Evolutionary conservation across 1,284 basidiomycete genomes (phyloP).

Genomic region (Cryptococcus sp.): DNA sequence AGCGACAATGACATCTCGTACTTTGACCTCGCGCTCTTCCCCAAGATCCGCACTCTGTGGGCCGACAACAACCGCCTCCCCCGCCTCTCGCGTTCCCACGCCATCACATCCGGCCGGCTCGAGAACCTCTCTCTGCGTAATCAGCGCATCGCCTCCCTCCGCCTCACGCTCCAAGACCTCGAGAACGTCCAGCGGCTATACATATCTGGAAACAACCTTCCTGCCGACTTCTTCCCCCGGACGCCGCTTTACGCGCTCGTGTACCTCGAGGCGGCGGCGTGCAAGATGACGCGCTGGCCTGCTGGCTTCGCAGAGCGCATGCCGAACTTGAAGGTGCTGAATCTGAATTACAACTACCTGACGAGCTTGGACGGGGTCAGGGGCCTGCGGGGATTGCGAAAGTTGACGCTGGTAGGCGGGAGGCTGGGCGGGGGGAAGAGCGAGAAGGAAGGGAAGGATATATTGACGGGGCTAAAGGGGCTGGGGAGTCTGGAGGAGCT

Average conservation of each 20-base stretch:
- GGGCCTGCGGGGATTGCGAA: conserved; percentile 71
- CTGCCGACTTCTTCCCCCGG: conserved; percentile 55
- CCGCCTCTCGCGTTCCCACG: conserved; percentile 50
- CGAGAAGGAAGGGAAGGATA: conserved; percentile 50
- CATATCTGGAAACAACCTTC: conserved; percentile 63
- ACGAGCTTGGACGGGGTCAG: conserved; percentile 64
- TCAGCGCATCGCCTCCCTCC: conserved; percentile 55
- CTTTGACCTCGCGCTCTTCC: conserved; percentile 66
- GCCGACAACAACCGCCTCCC: conserved; percentile 79
- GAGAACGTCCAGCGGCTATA: conserved; percentile 89
- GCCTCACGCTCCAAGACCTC: conserved; percentile 64
- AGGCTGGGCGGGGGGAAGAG: conserved; percentile 59
- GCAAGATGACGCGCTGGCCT: conserved; percentile 75
- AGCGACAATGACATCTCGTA: conserved; percentile 73
- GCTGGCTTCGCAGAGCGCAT: conserved; percentile 61
- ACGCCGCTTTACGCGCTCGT: conserved; percentile 73
- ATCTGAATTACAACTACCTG: conserved; percentile 93
- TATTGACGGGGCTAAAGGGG: conserved; percentile 63
- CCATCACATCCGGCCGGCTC: conserved; percentile 55
- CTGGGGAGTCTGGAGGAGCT: conserved; percentile 77
- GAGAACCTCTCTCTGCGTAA: conserved; percentile 90
- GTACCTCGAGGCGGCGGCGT: conserved; percentile 90
- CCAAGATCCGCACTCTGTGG: conserved; percentile 82
- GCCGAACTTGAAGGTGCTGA: conserved; percentile 87
- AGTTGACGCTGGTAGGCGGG: conserved; percentile 80